Base-by-base conservation (phyloP, 768 basidiomycete species). In the Lyophyllum semitale region DNA sequence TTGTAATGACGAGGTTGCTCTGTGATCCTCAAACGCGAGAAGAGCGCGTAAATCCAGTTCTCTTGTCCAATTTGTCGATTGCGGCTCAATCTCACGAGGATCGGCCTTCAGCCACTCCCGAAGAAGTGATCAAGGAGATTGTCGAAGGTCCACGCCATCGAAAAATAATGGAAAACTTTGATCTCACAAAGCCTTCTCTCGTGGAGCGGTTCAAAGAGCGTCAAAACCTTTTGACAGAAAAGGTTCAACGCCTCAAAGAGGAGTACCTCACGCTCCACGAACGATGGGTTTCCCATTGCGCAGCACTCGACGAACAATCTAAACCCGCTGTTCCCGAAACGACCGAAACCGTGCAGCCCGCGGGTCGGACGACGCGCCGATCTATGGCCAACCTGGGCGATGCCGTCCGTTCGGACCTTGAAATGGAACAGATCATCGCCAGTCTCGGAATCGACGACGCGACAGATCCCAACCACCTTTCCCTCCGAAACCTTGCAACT, bases 361-460 rank as follows among this genome's bases (percentile, higher is more conserved):
- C 75, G 37, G 74, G 78, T 20, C 79, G 91, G 48, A 87, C 88
- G 38, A 92, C 91, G 8, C 82, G 91, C 26, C 84, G 92, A 23
- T 83, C 88, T 9, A 79, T 86, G 44, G 87, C 88, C 0, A 74
- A 73, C 40, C 73, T 91, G 58, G 92, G 92, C 25, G 95, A 97
- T 69, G 87, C 92, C 13, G 95, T 95, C 15, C 88, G 93, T 4
- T 94, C 95, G 17, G 95, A 98, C 71, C 80, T 96, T 53, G 96
- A 98, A 76, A 95, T 97, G 85, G 92, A 97, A 65, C 93, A 95
- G 72, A 94, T 98, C 66, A 90, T 98, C 54, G 93, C 93, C n/a
- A 92, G 88, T 64, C 76, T 97, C 37, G 94, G 93, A 23, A 90
- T 88, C 61, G 93, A 96, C 59, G 95, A 96, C 56, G 84, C 92